A percentile compares a stretch with the other conserved stretches of the same genome.
These are phyloP conservation scores for Oryza australiensis DNA, from an alignment of 176 grass and related monocot genomes.

Conservation along the genomic window DNA sequence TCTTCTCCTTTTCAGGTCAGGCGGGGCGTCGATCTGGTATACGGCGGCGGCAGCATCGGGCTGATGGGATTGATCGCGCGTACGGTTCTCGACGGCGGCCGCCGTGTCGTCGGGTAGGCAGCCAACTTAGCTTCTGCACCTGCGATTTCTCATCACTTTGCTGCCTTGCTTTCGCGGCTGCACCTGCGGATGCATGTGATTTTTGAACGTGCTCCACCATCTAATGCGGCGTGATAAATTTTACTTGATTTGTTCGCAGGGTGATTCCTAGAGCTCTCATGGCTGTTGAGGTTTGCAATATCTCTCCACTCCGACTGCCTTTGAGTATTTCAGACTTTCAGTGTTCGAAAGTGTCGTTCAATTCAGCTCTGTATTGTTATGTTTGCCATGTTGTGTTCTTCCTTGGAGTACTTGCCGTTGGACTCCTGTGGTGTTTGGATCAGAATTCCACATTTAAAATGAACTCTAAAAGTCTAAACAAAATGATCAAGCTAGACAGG, in stretches of 20 bases:
- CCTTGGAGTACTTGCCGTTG: background rate
- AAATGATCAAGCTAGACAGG: background rate
- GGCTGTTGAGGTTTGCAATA: slow-evolving; percentile 56
- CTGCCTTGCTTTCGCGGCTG: background rate
- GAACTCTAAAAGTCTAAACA: background rate
- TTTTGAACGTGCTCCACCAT: background rate
- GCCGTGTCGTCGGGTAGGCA: slow-evolving; percentile 70
- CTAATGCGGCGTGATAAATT: background rate
- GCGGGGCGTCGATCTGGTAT: slow-evolving; percentile 63
- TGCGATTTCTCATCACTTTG: background rate
- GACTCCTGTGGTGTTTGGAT: background rate
- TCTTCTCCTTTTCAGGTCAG: slow-evolving; percentile 48
- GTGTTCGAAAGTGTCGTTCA: background rate
- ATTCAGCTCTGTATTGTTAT: background rate
- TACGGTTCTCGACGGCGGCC: slow-evolving; percentile 65
- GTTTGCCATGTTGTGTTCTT: background rate
- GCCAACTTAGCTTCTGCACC: background rate
- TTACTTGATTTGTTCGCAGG: slow-evolving; percentile 35
- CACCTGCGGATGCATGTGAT: background rate
- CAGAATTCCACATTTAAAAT: background rate
- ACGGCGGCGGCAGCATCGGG: slow-evolving; percentile 89
- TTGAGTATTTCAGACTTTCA: background rate
- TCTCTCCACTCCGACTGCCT: background rate
- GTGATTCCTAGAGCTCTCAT: slow-evolving; percentile 89
- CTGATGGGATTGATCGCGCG: slow-evolving; percentile 85